Base-by-base conservation (phyloP, 2,329 filamentous ascomycete genomes). In the Penicillium sp. region DNA sequence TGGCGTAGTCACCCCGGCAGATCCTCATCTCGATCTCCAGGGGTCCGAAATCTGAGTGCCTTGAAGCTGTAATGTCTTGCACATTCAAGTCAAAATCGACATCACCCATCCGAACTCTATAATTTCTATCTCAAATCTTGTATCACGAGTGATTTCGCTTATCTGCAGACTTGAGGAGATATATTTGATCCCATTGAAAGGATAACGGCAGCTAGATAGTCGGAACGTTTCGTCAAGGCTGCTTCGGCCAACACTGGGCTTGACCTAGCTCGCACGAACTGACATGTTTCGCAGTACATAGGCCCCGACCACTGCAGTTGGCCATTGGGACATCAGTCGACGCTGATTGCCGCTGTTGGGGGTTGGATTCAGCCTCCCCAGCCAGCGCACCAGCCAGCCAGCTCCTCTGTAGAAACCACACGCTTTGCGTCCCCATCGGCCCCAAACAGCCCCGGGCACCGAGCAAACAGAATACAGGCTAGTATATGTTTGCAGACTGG, bases 401-500 rank as follows among this genome's bases (percentile, higher is more conserved):
- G 76, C 68, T 92, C 88, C 56, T 86, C 83, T 52, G 73, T 76
- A 23, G 76, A 73, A 13, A 86, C 77, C 35, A 64, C 62, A 60
- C 73, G 76, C 23, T 15, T 44, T 58, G 80, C 77, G 49, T 79
- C 76, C 13, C 86, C 76, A 59, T 80, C 81, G 1, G 62, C 61
- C 4, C 76, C 78, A 57, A 93, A 78, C 25, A 83, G 67, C 3
- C 55, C 67, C 0, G 65, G 66, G 74, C 88, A 91, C 41, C 77
- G 75, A 66, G 89, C 84, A 5, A 78, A 84, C 47, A 97, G 68
- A 35, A 92, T 71, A 67, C 88, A 95, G 1, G 92, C 92, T 13
- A 97, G 78, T 4, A 97, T 70, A 70, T 98, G 92, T 72, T 96
- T 96, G 68, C 92, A 98, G 71, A 88, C 60, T 4, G 69, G 59